Evolutionary conservation across 129 eudicot genomes (phyloP), one percentile per base, ranked within the genome.

Genomic region (Tagetes erecta): DNA sequence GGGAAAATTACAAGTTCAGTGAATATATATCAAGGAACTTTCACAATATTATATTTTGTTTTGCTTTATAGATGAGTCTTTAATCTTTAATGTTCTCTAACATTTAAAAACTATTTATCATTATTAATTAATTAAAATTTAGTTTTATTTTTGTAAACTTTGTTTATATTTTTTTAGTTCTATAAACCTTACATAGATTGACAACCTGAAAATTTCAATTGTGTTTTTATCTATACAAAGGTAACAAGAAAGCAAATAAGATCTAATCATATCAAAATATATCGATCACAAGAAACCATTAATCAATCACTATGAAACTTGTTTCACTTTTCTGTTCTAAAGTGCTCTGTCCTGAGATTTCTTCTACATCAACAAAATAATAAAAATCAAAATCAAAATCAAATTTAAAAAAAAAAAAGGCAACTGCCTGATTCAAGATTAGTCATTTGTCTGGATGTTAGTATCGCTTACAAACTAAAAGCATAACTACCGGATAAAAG

Each of bases 391-490:
- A 44, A 5, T 27, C 35, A 68, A 57, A 33, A 39, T 13, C 2
- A 56, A 68, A 76, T 20, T 20, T 20, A 45, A 14, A 76, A 34
- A 34, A 13, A 45, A 68, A 77, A 14, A 46, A 44, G 40, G 9
- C 33, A 11, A 20, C 72, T 9, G 57, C 71, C 71, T 51, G 65
- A 40, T 62, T 50, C 72, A 78, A 50, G 82, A 71, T 50, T 36
- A 41, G 42, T 64, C 55, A 67, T n/a, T 49, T n/a, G 46, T 71
- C 63, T 45, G 64, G 73, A 34, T 78, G 82, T 78, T 78, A 78
- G 82, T 71, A 71, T 52, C 73, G 60, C 57, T 64, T 78, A 78
- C 77, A 78, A 78, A 78, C 47, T 71, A 70, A 71, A 71, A 71
- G 67, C 72, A 71, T 31, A 34, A 39, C 60, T 51, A 71, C 77